A percentile compares a stretch with the other conserved stretches of the same genome.
phyloP scores from a whole-genome alignment of 352 stramenopile genomes.

The Globisporangium paroecandrum region DNA sequence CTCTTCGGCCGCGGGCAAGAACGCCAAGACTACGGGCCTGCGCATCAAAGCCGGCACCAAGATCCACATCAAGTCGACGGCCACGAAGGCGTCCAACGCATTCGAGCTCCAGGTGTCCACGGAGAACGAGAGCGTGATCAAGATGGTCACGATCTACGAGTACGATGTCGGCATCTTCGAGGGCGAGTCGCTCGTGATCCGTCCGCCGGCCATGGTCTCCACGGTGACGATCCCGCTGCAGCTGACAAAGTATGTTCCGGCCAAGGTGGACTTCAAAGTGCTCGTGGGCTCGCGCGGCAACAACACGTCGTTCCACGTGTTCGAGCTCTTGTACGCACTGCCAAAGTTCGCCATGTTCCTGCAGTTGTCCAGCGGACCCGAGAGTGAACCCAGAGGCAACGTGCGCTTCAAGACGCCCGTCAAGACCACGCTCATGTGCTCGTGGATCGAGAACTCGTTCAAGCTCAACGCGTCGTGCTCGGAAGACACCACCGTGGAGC shows the following conservation, averaged over 20 bases:
- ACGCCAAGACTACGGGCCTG: constrained; percentile 30
- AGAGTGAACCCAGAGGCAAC: constrained; percentile 38
- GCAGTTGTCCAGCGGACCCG: constrained; percentile 31
- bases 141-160: constrained; percentile 85
- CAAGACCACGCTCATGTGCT: constrained; percentile 68
- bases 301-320: constrained; percentile 81
- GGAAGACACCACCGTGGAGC: constrained; percentile 36
- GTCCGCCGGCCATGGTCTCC: constrained; percentile 40
- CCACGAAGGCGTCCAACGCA: constrained; percentile 45
- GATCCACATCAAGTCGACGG: constrained; percentile 52
- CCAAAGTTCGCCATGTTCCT: constrained; percentile 87
- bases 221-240: constrained; percentile 51
- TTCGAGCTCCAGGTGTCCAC: constrained; percentile 84
- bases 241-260: constrained; percentile 63
- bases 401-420: constrained; percentile 73
- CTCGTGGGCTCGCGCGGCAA: constrained; percentile 81
- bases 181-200: constrained; percentile 72
- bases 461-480: constrained; percentile 35
- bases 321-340: constrained; percentile 74
- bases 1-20: constrained; percentile 24
- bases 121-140: constrained; percentile 85
- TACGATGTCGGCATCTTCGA: constrained; percentile 87
- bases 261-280: constrained; percentile 66
- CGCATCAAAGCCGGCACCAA: constrained; percentile 56
- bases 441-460: constrained; percentile 73